Conservation (phyloP, 1,139 yeast genomes). For the Hansenula lynferdii region DNA sequence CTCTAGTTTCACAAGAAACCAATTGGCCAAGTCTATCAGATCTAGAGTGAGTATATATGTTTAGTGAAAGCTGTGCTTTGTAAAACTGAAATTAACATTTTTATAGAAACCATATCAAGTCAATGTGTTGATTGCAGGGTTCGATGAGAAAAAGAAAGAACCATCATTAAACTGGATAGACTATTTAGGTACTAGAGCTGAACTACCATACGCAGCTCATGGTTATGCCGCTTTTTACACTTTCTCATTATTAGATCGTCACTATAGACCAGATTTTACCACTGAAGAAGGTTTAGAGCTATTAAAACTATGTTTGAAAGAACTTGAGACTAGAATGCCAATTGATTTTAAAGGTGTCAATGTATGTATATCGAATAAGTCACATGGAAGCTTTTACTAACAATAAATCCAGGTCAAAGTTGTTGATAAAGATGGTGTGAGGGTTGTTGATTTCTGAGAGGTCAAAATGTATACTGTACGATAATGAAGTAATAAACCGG, state of each 20-base stretch:
- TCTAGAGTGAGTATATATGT: constrained; percentile 44
- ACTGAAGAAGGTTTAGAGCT: constrained; percentile 77
- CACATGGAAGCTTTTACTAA: constrained; percentile 5
- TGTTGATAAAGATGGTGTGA: constrained; percentile 70
- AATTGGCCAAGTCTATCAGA: constrained; percentile 83
- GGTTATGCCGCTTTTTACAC: constrained; percentile 97
- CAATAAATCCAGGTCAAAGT: constrained; percentile 48
- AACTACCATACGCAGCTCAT: constrained; percentile 92
- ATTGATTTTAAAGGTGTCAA: constrained; percentile 90
- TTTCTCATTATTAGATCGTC: constrained; percentile 85
- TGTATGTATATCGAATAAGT: constrained; percentile 18
- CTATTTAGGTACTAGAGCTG: constrained; percentile 87
- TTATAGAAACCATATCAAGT: constrained; percentile 94
- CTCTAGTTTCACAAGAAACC: constrained; percentile 84
- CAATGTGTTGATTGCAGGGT: constrained; percentile 84
- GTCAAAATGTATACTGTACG: neutral
- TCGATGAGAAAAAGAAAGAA: constrained; percentile 53
- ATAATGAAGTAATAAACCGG: neutral
- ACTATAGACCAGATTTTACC: constrained; percentile 74
- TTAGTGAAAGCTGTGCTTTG: neutral
- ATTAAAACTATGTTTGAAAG: constrained; percentile 69
- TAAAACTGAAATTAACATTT: constrained; percentile 7
- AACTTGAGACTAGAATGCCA: constrained; percentile 86
- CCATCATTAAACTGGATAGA: constrained; percentile 89
- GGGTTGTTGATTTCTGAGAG: constrained; percentile 38